Base-by-base conservation (phyloP, 208 protist species). In the Trypanosoma melophagium region DNA sequence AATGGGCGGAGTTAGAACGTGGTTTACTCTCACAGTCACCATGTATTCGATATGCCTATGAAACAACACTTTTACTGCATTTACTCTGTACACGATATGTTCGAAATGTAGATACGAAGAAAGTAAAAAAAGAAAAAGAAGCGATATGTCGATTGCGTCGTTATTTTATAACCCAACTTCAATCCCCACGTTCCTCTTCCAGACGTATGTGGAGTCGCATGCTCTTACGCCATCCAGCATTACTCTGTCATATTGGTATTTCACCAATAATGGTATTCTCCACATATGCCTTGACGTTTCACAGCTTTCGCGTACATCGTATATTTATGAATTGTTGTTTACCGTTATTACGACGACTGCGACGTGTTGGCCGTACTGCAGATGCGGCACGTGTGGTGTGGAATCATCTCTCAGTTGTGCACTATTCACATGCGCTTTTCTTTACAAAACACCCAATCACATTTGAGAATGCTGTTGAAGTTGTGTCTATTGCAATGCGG, bases 361-460 rank as follows among this genome's bases (percentile, higher is more conserved):
- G 74, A n/a, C 61, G 68, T 3, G 40, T 57, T 0, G 76, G 71
- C 7, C 66, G 68, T 7, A 66, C 80, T 44, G 52, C 49, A 12
- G 72, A 79, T 0, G 82, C 86, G 0, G 81, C 86, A 8, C 73
- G 71, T 17, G n/a, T 91, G 5, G 61, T 76, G 13, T 91, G 86
- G 86, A 91, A 91, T 55, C 86, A 91, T 66, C 73, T 91, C 7
- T 84, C 82, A 22, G 66, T 66, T 7, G 28, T 62, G 13, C 77
- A 68, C 16, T 17, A 58, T 0, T 47, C 51, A 3, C 71, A 74
- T 1, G 44, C 40, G 3, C 8, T 16, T 1, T n/a, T 83, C 5
- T 83, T 82, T 44, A 17, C 54, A 9, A 21, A 51, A 38, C 62
- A 71, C 52, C 67, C 77, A 7, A 35, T 35, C 2, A 28, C 52